phyloP scores from a whole-genome alignment of 1,284 basidiomycete genomes.

The Bjerkandera adusta region DNA sequence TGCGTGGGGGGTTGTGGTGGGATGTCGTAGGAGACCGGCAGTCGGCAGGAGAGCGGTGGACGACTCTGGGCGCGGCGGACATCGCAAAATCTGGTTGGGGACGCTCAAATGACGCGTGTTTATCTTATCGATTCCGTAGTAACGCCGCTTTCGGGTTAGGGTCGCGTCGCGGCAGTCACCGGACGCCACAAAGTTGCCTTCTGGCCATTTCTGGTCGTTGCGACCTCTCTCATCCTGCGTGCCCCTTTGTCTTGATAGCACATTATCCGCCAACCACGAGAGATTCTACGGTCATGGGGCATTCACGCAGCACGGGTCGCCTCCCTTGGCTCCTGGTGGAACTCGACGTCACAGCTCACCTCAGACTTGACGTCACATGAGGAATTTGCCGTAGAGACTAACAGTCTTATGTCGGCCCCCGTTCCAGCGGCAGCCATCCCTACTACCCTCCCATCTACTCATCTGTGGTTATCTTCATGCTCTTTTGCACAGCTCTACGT shows the following conservation, averaged over 20 bases:
- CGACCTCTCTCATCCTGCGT: too few relatives aligned
- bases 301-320: not conserved
- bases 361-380: not conserved
- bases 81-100: conserved; percentile 3
- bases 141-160: not conserved
- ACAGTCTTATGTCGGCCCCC: too few relatives aligned
- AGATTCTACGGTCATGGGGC: too few relatives aligned
- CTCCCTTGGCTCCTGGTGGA: not conserved
- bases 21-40: not conserved
- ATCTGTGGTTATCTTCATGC: not conserved
- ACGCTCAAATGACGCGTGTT: not conserved
- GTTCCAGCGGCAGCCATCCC: not conserved
- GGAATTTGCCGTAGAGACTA: too few relatives aligned
- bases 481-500: not conserved
- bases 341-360: not conserved
- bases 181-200: conserved; percentile 4
- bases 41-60: not conserved
- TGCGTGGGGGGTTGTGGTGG: not conserved
- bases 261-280: too few relatives aligned
- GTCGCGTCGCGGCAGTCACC: not conserved
- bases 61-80: conserved; percentile 1
- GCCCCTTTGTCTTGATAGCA: too few relatives aligned
- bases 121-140: conserved; percentile 7
- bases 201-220: not conserved
- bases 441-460: not conserved